Base-by-base conservation (phyloP, 441 rosid species). In the Gossypium gossypioides region DNA sequence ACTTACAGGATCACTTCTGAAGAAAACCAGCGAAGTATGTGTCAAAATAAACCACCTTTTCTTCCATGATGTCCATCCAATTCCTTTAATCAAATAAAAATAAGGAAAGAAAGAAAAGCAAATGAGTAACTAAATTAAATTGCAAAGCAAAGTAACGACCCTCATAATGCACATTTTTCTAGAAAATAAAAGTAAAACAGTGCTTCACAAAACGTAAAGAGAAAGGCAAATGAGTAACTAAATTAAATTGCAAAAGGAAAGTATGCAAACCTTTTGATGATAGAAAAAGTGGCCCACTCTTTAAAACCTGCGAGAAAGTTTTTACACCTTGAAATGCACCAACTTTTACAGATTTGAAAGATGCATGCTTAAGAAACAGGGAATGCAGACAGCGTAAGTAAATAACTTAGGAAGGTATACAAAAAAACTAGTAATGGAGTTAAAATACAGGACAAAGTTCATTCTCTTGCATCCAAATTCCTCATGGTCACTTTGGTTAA, bases 21-120 rank as follows among this genome's bases (percentile, higher is more conserved):
- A 96, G 89, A 96, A 96, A 84, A 96, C 98, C 65, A 96, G 81
- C 27, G 99, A 96, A 21, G 92, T 96, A 63, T 88, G 87, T 6
- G 99, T 93, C 74, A 96, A 82, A 75, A 96, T 93, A 79, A 96
- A 96, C 99, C 99, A 96, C 71, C 99, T 81, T 81, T 93, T 96
- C 85, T 96, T 96, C 99, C 98, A 96, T 9, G 98, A 84, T 63
- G 98, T 91, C 99, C 99, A 96, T 50, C 99, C 99, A 80, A 96
- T 89, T 80, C 99, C 99, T 95, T 95, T 73, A 63, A 51, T 40
- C 34, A 40, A 15, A 66, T 3, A 46, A 69, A 46, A 52, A 37
- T 4, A 16, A 13, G 18, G 29, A 7, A 25, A 40, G 16, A 46
- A 24, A 15, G 55, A 18, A 27, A 29, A 25, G 4, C 25, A 61